Base-by-base conservation (phyloP, 78 protist genomes). In the Guillardia theta region DNA sequence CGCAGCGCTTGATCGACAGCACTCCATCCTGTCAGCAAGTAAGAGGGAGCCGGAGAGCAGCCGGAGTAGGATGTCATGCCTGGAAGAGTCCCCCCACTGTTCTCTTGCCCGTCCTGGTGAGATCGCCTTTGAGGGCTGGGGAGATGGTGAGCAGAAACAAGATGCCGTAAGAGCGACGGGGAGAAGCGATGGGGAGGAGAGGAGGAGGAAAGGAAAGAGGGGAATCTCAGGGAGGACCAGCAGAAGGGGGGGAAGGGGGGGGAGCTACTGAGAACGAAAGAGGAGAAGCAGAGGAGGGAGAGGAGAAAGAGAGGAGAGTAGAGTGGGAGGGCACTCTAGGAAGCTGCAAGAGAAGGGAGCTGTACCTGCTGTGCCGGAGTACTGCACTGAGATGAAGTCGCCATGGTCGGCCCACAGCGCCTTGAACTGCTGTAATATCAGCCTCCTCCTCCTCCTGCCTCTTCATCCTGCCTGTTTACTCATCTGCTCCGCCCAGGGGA, bases 371-470 rank as follows among this genome's bases (percentile, higher is more conserved):
- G n/a, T n/a, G n/a, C n/a, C n/a, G n/a, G n/a, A n/a, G n/a, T 50
- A 50, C 83, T 70, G 83, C 45, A 24, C 46, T 24, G 83, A 70
- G 83, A 70, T 70, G 1, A 43, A 36, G 83, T 70, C 83, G 83
- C 83, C 83, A 24, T 70, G 83, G 83, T 70, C 83, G 27, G 83
- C 83, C 83, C 83, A 70, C 36, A 70, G n/a, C 45, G 45, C n/a
- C 83, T 70, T 70, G 41, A 24, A 70, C 83, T 70, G 83, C 83
- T 0, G 27, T n/a, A n/a, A n/a, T n/a, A n/a, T n/a, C n/a, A n/a
- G n/a, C n/a, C n/a, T n/a, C 62, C 62, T 21, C 18, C 33, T 53
- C 62, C 62, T 53, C 62, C 62, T 21, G 12, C 62, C 62, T 12
- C 18, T 53, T 53, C 62, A 53, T 12, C 62, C 12, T 21, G 62